A percentile compares a stretch with the other conserved stretches of the same genome.
phyloP scores from a whole-genome alignment of 176 grass and related monocot species.

The Zoysia pacifica region DNA sequence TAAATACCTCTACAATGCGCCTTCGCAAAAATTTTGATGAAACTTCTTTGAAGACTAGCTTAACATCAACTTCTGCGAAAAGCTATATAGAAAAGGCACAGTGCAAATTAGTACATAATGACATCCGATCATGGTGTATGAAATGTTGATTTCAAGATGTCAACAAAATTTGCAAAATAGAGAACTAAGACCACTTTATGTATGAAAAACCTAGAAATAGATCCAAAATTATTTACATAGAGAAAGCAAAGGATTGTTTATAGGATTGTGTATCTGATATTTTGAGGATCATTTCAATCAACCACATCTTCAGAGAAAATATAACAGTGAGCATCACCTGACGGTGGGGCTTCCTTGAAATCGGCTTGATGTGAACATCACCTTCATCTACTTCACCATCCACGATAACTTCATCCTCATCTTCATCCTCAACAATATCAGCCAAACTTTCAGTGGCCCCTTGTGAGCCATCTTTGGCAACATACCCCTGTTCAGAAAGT shows the following conservation, averaged over 20 bases:
- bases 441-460: constrained; percentile 54
- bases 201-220: not conserved
- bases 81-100: constrained; percentile 53
- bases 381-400: constrained; percentile 99
- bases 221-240: not conserved
- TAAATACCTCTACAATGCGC: constrained; percentile 86
- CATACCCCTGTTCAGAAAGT: constrained; percentile 87
- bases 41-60: constrained; percentile 98
- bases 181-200: not conserved
- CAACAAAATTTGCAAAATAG: constrained; percentile 22
- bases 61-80: constrained; percentile 98
- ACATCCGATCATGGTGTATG: constrained; percentile 4
- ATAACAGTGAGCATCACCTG: constrained; percentile 54
- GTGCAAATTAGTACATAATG: constrained; percentile 16
- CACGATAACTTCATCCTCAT: constrained; percentile 81
- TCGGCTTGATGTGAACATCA: constrained; percentile 93
- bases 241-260: not conserved
- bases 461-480: constrained; percentile 62
- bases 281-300: constrained; percentile 2
- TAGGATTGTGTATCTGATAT: constrained; percentile 8
- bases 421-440: constrained; percentile 67
- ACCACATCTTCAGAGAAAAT: constrained; percentile 4
- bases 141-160: constrained; percentile 21
- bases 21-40: constrained; percentile 88
- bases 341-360: constrained; percentile 55